A percentile compares a stretch with the other conserved stretches of the same genome.
Conservation (phyloP, 192 early-diverging fungal species). For the Linderina pennispora region DNA sequence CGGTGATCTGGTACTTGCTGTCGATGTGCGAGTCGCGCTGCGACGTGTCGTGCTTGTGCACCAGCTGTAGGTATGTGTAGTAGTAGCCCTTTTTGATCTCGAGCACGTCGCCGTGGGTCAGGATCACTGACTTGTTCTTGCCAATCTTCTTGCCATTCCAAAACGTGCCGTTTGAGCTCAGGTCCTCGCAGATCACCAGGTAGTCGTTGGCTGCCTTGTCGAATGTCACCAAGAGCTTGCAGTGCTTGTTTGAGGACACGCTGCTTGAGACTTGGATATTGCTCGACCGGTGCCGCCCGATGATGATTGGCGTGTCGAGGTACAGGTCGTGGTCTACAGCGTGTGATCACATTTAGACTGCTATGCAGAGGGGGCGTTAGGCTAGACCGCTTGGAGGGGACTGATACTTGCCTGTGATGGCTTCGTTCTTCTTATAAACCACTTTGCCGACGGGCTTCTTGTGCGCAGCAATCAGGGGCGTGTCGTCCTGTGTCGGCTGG, state of each 20-base stretch:
- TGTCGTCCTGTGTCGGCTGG: constrained; percentile 35
- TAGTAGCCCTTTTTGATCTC: constrained; percentile 47
- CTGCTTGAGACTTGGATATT: constrained; percentile 36
- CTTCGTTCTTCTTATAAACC: constrained; percentile 35
- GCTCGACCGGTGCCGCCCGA: constrained; percentile 49
- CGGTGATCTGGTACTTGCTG: constrained; percentile 45
- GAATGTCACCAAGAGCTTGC: constrained; percentile 31
- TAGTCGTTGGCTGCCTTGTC: constrained; percentile 27
- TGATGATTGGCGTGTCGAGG: constrained; percentile 29
- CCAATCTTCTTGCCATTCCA: constrained; percentile 52
- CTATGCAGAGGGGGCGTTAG: not conserved
- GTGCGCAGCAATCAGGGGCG: constrained; percentile 14
- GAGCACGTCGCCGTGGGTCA: constrained; percentile 55
- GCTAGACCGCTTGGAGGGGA: not conserved
- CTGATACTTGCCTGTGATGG: constrained; percentile 35
- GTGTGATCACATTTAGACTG: not conserved
- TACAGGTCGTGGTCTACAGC: constrained; percentile 39
- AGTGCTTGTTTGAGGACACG: constrained; percentile 50
- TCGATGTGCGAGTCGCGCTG: constrained; percentile 10
- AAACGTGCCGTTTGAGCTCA: constrained; percentile 58
- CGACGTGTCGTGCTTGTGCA: not conserved
- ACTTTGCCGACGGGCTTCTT: constrained; percentile 45
- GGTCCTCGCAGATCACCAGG: constrained; percentile 45
- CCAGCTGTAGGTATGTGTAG: constrained; percentile 41
- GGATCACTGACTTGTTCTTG: constrained; percentile 47